Base-by-base conservation (phyloP, 352 stramenopile genomes). In the Globisporangium rhizosaccharum region DNA sequence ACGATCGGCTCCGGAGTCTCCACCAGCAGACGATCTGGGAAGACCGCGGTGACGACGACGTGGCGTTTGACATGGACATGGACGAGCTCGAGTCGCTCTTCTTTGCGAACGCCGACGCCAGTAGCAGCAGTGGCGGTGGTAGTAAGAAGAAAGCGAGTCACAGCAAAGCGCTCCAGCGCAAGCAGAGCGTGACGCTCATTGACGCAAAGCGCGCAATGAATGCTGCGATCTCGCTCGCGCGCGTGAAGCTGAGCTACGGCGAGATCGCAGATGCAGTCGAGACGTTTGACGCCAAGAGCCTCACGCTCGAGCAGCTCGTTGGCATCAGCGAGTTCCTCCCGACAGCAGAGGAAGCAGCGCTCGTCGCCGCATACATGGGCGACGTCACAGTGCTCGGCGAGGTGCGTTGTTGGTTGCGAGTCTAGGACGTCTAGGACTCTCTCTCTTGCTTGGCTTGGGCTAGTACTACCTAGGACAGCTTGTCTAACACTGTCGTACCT, bases 201-300 rank as follows among this genome's bases (percentile, higher is more conserved):
- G 93, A 99, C 71, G 87, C 82, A 12, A 99, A 99, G 66, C 87
- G 94, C 37, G 96, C 90, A 12, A 99, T 98, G 94, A 99, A 99
- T 70, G 94, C 92, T 36, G 96, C 91, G 1, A 99, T 99, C 59
- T 97, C 96, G 33, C 73, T 99, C 4, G 91, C 94, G 7, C 71
- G 96, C 56, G 79, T 99, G 33, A 98, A 98, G 69, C 73, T 98
- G 45, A 90, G 88, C 23, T 97, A 98, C 71, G 69, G 75, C 0
- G 87, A 94, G 49, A 90, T 98, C 41, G 73, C 87, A 61, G 65
- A 86, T 18, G 83, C 79, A 5, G 79, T 97, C 33, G 53, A 63
- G 25, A 77, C 75, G 11, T 91, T 96, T 56, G 68, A 94, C 47
- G 60, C 78, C 10, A 81, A 59, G 28, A 72, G 83, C 0, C 60